Evolutionary conservation across 2,329 filamentous ascomycete species (phyloP).

Genomic region (Cercospora sojina): DNA sequence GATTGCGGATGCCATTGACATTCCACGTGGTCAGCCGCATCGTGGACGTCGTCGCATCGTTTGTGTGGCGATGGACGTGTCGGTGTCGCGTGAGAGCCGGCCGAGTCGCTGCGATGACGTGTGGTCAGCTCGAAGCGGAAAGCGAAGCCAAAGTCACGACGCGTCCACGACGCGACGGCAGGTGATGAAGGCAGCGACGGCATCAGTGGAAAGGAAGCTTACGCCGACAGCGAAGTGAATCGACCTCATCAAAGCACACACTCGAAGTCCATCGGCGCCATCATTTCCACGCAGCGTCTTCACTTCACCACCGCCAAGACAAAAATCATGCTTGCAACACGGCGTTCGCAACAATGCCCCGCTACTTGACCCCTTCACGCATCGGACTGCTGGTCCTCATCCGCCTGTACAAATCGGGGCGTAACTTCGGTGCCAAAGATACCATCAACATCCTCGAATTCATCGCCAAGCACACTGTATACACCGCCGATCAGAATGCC

Average conservation of each 20-base stretch:
- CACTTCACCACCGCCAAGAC: neutral
- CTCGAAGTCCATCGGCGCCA: neutral
- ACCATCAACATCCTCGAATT: constrained; percentile 74
- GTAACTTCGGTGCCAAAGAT: constrained; percentile 25
- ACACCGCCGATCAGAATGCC: constrained; percentile 20
- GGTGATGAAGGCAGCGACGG: neutral
- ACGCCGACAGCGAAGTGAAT: neutral
- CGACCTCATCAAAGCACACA: neutral
- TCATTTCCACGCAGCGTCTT: neutral
- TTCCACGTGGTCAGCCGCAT: constrained; percentile 48
- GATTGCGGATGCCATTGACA: constrained; percentile 56
- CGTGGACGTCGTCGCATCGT: constrained; percentile 22
- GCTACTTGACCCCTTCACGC: constrained; percentile 85
- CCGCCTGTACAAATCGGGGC: constrained; percentile 63
- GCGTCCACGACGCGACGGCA: constrained; percentile 8
- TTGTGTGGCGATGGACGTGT: neutral
- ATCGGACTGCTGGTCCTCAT: constrained; percentile 78
- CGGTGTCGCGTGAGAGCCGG: neutral
- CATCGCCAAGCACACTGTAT: constrained; percentile 64
- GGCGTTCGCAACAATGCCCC: constrained; percentile 58
- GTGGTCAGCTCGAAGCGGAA: neutral
- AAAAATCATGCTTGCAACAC: neutral
- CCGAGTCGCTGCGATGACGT: constrained; percentile 3
- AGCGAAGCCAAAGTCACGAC: neutral
- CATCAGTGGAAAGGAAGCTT: neutral